These are phyloP conservation scores for Fusarium gaditjirri DNA, from an alignment of 2,329 filamentous ascomycete genomes.

Conservation along the genomic window DNA sequence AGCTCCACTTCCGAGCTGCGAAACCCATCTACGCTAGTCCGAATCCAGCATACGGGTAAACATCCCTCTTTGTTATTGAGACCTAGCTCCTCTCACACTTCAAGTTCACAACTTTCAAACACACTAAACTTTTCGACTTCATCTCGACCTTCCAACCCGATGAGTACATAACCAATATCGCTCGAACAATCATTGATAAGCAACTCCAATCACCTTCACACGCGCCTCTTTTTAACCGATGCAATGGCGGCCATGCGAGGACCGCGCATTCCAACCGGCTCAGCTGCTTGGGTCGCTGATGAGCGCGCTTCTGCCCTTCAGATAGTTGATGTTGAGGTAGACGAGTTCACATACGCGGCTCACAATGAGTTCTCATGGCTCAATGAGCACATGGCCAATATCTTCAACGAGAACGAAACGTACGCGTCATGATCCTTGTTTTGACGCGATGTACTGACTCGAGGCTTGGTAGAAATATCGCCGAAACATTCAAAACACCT, in stretches of 20 bases:
- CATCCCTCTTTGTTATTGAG: slow-evolving; percentile 36
- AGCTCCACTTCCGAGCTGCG: slow-evolving; percentile 23
- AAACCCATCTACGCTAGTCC: slow-evolving; percentile 15
- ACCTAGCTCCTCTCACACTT: slow-evolving; percentile 29
- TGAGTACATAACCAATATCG: slow-evolving; percentile 39
- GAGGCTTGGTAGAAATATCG: slow-evolving; percentile 74
- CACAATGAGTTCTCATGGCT: slow-evolving; percentile 97
- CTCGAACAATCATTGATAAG: slow-evolving; percentile 30
- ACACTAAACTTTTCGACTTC: slow-evolving; percentile 25
- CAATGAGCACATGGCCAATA: slow-evolving; percentile 97
- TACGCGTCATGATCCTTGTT: slow-evolving; percentile 54
- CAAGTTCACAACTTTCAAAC: slow-evolving; percentile 36
- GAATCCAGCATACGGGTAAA: slow-evolving; percentile 9
- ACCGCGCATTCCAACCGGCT: slow-evolving; percentile 78
- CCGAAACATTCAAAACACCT: slow-evolving; percentile 95
- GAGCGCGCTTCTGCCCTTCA: slow-evolving; percentile 83
- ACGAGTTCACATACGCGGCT: slow-evolving; percentile 92
- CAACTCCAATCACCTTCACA: slow-evolving; percentile 2
- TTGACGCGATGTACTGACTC: slow-evolving; percentile 22
- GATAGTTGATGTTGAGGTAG: slow-evolving; percentile 82
- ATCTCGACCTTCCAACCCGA: slow-evolving; percentile 24
- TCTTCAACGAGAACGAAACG: slow-evolving; percentile 89
- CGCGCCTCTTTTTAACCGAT: slow-evolving; percentile 27
- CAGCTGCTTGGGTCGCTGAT: slow-evolving; percentile 83
- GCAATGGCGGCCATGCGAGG: slow-evolving; percentile 60